These are phyloP conservation scores for Thalassiosira exigua DNA, from an alignment of 352 stramenopile genomes.

Conservation along the genomic window DNA sequence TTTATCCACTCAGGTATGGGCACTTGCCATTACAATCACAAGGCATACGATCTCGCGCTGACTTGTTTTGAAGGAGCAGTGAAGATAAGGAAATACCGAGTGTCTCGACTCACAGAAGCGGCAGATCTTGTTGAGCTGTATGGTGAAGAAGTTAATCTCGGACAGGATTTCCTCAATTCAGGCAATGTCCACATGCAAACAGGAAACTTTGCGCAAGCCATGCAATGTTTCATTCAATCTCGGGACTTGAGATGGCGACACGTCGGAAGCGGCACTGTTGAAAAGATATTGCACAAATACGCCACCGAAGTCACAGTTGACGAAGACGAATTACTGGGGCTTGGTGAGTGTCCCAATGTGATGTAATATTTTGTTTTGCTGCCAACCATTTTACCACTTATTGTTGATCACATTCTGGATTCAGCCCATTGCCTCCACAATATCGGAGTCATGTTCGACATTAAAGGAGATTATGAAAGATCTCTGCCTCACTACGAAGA, in stretches of 20 bases:
- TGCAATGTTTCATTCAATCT: constrained; percentile 64
- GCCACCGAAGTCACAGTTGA: constrained; percentile 42
- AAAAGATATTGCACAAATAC: constrained; percentile 63
- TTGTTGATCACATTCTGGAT: too few species aligned
- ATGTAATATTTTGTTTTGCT: too few species aligned
- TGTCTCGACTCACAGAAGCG: constrained; percentile 32
- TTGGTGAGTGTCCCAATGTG: constrained; percentile 35
- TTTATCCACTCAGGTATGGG: constrained; percentile 51
- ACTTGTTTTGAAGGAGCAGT: constrained; percentile 59
- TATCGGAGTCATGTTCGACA: constrained; percentile 63
- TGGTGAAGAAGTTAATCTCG: constrained; percentile 54
- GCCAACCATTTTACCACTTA: too few species aligned
- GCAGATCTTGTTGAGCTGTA: constrained; percentile 45
- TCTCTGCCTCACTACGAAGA: constrained; percentile 65
- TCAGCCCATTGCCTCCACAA: constrained; percentile 64
- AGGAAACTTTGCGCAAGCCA: constrained; percentile 55
- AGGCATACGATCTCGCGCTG: constrained; percentile 41
- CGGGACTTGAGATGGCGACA: constrained; percentile 57
- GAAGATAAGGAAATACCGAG: constrained; percentile 54
- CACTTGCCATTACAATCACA: constrained; percentile 51
- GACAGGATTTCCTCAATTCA: constrained; percentile 48
- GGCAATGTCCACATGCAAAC: constrained; percentile 60
- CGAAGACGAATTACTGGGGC: constrained; percentile 61
- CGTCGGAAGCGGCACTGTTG: constrained; percentile 46
- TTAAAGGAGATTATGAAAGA: constrained; percentile 60